Percentiles rank a stretch among this genome's conserved stretches.
These are phyloP conservation scores for Lathyrus aphaca DNA, from an alignment of 306 rosid genomes.

Conservation along the genomic window DNA sequence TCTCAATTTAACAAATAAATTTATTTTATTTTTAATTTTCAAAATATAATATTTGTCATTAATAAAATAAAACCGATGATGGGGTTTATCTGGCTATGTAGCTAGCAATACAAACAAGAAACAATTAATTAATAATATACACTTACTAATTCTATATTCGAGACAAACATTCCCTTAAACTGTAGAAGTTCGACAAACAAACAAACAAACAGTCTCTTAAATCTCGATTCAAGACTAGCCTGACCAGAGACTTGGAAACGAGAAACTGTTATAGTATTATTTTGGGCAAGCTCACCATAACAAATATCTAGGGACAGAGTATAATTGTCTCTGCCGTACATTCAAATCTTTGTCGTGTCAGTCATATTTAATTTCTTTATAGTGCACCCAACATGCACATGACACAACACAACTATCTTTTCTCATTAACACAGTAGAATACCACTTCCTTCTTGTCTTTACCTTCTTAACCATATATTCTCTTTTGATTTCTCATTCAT, in stretches of 20 bases:
- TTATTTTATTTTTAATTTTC: no score
- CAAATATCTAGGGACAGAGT: conserved; percentile 7
- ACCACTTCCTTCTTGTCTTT: conserved; percentile 62
- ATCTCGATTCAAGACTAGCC: conserved; percentile 47
- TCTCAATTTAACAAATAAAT: no score
- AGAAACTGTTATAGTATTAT: conserved; percentile 22
- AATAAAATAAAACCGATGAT: no score
- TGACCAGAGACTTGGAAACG: not conserved
- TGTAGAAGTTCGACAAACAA: conserved; percentile 64
- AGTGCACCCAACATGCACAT: conserved; percentile 38
- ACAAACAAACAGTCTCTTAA: conserved; percentile 60
- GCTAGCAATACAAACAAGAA: no score
- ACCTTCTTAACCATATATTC: conserved; percentile 58
- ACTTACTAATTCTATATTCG: not conserved
- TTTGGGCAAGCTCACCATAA: conserved; percentile 24
- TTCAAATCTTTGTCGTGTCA: conserved; percentile 67
- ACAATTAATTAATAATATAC: not conserved
- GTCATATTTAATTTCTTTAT: conserved; percentile 27
- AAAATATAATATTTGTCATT: no score
- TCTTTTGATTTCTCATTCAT: conserved; percentile 14
- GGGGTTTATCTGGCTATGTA: no score
- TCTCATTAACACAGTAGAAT: conserved; percentile 43
- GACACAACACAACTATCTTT: conserved; percentile 27
- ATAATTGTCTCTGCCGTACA: conserved; percentile 35
- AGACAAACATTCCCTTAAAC: conserved; percentile 72